phyloP scores from a whole-genome alignment of 2,329 filamentous ascomycete genomes.

The Pseudogymnoascus sp. region DNA sequence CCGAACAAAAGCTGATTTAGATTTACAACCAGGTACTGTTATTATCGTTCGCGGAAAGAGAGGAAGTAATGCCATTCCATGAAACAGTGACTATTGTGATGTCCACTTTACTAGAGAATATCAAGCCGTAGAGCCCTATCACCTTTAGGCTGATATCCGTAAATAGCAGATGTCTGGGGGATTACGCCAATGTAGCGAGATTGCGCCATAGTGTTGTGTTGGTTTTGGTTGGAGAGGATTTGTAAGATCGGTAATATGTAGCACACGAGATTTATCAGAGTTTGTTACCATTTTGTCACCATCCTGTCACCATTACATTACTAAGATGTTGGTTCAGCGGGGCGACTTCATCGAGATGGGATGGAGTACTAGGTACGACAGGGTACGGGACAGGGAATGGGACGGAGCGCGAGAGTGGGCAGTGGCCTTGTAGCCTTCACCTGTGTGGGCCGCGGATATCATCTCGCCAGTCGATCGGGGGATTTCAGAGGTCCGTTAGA shows the following conservation, averaged over 20 bases:
- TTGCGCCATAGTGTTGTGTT: background rate
- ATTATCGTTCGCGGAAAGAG: background rate
- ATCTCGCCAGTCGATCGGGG: background rate
- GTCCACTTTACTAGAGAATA: too few relatives aligned
- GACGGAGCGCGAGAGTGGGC: background rate
- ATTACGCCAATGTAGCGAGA: background rate
- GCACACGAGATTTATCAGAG: background rate
- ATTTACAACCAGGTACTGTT: background rate
- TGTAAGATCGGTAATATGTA: background rate
- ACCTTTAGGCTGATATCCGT: constrained; percentile 21
- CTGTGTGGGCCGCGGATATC: background rate
- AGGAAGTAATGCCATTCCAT: too few relatives aligned
- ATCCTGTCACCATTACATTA: background rate
- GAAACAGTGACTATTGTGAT: too few relatives aligned
- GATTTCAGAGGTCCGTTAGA: background rate
- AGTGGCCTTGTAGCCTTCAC: background rate
- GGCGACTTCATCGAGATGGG: background rate
- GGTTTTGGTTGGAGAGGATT: background rate
- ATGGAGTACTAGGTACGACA: background rate
- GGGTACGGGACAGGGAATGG: background rate
- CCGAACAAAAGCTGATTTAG: background rate
- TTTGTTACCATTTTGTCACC: background rate
- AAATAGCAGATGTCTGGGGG: background rate
- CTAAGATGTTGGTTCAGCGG: background rate
- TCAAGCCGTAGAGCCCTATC: too few relatives aligned